Evolutionary conservation across 805 yeast genomes (phyloP), one percentile per base, ranked within the genome.

Genomic region (Myxozyma udenii): DNA sequence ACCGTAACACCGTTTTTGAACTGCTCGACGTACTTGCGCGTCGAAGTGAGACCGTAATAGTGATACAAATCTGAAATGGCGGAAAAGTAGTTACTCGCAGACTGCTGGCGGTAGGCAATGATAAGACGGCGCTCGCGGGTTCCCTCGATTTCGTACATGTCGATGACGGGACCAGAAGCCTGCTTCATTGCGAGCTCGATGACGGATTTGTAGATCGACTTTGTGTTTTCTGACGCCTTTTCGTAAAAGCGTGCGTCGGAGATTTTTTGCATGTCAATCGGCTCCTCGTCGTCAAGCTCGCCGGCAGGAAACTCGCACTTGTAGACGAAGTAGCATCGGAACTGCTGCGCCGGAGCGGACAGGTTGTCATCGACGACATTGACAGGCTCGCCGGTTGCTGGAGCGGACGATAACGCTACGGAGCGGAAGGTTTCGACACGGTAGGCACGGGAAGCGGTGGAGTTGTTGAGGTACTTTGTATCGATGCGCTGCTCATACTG

Each of bases 21-120:
- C 68, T 90, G 93, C 70, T 91, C 98, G 52, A 93, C 89, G 67
- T 90, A 93, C 72, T 89, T 89, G 69, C 96, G 81, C 45, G 93
- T 82, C 53, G 90, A 81, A 41, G 80, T 78, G 62, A 93, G 78
- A 57, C 88, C 85, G 71, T 91, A 91, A 75, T 88, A 93, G 67
- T 85, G 85, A 63, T 90, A 90, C 68, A 91, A 77, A 58, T 90
- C 85, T 45, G 87, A 78, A 56, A 91, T 76, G 19, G 97, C 95
- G 32, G 95, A 81, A 69, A 84, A 87, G 74, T 85, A 91, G 61
- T 88, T 84, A 42, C 93, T 84, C 11, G 97, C 84, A 23, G 95
- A 76, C 57, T 83, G 81, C 67, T 85, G 89, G 62, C 83, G 85
- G 73, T 79, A 91, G 41, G 95, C 98, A 64, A 93, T 85, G 44